A percentile compares a stretch with the other conserved stretches of the same genome.
Evolutionary conservation across 2,329 filamentous ascomycete genomes (phyloP).

Genomic region (Sporothrix protearum): DNA sequence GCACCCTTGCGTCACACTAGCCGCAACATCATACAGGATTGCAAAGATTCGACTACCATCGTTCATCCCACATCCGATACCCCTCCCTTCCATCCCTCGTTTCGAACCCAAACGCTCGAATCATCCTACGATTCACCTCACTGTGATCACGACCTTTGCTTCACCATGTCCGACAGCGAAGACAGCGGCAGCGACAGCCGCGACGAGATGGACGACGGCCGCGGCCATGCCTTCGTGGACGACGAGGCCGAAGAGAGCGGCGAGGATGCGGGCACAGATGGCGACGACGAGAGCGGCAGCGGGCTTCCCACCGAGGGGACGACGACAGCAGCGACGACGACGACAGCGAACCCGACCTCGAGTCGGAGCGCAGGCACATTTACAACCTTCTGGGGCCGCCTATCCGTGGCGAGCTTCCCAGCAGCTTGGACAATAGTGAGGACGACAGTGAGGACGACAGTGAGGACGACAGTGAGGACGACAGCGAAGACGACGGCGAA

Average conservation of each 20-base stretch:
- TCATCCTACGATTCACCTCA: neutral
- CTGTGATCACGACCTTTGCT: neutral
- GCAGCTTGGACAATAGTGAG: neutral
- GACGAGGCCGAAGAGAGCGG: slow-evolving; percentile 1
- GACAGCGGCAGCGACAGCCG: neutral
- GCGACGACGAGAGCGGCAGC: neutral
- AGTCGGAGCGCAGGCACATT: neutral
- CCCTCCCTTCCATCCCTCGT: neutral
- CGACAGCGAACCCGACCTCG: neutral
- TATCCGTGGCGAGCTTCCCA: neutral
- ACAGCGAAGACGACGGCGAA: neutral
- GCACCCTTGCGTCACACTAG: neutral
- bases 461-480: neutral
- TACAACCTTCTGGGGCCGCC: neutral
- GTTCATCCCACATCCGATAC: neutral
- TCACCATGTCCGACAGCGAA: neutral
- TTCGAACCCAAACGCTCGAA: neutral
- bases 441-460: neutral
- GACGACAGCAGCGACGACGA: neutral
- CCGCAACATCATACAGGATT: neutral
- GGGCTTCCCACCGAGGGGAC: neutral
- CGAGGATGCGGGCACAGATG: neutral
- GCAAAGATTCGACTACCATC: neutral
- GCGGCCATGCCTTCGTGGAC: neutral
- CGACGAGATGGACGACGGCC: neutral